Percentiles rank a stretch among this genome's conserved stretches.
These are phyloP conservation scores for Monosporozyma aerobia DNA, from an alignment of 805 yeast genomes.

Conservation along the genomic window DNA sequence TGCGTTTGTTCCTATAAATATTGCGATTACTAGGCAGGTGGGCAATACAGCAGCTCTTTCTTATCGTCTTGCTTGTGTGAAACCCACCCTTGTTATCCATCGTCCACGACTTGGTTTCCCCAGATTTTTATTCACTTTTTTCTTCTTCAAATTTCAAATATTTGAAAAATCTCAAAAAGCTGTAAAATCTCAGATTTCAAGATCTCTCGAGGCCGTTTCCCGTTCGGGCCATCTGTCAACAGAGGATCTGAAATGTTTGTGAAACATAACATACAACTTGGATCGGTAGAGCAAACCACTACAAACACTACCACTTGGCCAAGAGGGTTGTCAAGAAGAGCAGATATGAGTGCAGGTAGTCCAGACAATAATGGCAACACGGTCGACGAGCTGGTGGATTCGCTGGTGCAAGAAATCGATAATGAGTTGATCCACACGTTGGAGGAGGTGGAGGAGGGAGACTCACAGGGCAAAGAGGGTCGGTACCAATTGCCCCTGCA, in stretches of 20 bases:
- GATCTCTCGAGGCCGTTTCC: neutral
- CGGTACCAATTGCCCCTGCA: conserved; percentile 19
- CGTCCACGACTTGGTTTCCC: neutral
- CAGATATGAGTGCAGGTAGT: neutral
- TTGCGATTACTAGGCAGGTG: no score
- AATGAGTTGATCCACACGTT: conserved; percentile 19
- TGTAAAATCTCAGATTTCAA: neutral
- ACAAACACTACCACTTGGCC: neutral
- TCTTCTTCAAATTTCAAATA: neutral
- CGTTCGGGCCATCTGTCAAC: neutral
- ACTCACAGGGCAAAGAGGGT: neutral
- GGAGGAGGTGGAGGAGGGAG: neutral
- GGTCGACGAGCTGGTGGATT: conserved; percentile 17
- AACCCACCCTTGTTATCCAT: neutral
- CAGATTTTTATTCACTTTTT: neutral
- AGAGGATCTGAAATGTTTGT: neutral
- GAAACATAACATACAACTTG: neutral
- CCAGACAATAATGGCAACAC: neutral
- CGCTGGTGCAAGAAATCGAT: conserved; percentile 25
- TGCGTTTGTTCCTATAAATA: neutral
- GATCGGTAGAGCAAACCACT: neutral
- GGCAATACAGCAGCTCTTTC: neutral
- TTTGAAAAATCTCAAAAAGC: neutral
- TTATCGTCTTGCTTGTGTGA: neutral
- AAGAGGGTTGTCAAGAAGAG: no score